A percentile compares a stretch with the other conserved stretches of the same genome.
Evolutionary conservation across 2,329 filamentous ascomycete genomes (phyloP).

Genomic region (Penicillium sclerotigenum): DNA sequence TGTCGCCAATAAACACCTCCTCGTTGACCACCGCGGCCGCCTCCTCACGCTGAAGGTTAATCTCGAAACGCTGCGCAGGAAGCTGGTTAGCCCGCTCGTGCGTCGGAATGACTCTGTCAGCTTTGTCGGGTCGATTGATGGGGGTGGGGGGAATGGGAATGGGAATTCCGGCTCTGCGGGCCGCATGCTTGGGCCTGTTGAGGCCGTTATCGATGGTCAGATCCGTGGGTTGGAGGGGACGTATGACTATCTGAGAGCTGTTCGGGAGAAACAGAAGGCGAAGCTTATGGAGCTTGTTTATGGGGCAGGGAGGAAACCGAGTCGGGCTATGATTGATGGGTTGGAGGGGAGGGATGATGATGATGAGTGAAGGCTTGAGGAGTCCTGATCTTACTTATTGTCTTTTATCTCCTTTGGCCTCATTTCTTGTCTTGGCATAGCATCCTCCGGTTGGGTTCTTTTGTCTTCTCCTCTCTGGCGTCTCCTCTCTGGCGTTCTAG

Average conservation of each 20-base stretch:
- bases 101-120: slow-evolving; percentile 58
- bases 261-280: slow-evolving; percentile 75
- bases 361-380: background rate
- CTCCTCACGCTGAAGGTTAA: slow-evolving; percentile 81
- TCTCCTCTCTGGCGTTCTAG: slow-evolving; percentile 4
- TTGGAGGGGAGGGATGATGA: slow-evolving; percentile 19
- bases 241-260: slow-evolving; percentile 70
- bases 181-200: slow-evolving; percentile 56
- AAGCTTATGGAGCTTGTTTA: slow-evolving; percentile 79
- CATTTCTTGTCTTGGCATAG: slow-evolving; percentile 1
- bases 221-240: slow-evolving; percentile 78
- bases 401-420: too few relatives aligned
- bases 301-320: slow-evolving; percentile 46
- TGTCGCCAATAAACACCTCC: slow-evolving; percentile 78
- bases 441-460: background rate
- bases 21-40: slow-evolving; percentile 82
- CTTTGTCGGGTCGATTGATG: slow-evolving; percentile 32
- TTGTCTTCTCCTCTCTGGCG: background rate
- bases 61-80: slow-evolving; percentile 77
- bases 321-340: slow-evolving; percentile 25
- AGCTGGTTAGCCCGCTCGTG: slow-evolving; percentile 80
- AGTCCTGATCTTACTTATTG: background rate
- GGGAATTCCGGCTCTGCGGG: slow-evolving; percentile 42
- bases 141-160: slow-evolving; percentile 10
- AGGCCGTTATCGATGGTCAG: slow-evolving; percentile 69